Base-by-base conservation (phyloP, 768 basidiomycete genomes). In the Gloeopeniophorella convolvens region DNA sequence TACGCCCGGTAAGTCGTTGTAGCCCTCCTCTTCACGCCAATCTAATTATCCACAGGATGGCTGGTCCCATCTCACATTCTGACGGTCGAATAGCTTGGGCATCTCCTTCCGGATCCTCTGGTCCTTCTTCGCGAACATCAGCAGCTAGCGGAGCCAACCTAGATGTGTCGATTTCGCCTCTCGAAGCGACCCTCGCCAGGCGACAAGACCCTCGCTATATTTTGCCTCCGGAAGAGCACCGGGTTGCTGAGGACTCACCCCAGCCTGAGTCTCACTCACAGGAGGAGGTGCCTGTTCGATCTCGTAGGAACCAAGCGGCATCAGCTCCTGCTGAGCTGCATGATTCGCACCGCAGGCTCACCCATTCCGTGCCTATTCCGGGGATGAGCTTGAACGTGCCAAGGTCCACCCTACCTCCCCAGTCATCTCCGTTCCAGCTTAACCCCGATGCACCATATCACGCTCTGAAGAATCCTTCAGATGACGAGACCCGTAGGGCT, bases 1-100 rank as follows among this genome's bases (percentile, higher is more conserved):
- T 94, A 89, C 63, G 93, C 90, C 10, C 80, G 77, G 82, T 91
- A 66, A 53, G 71, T 68, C 21, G 46, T 48, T 28, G 13, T n/a
- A 36, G 20, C 21, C 18, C 10, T 40, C 18, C 7, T 54, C 13
- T 18, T 21, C 15, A 15, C 6, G 15, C 30, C 12, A 13, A 18
- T 36, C 28, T 55, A 42, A 56, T 18, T 36, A 24, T 10, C 1
- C 23, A 32, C 60, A 88, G 88, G 61, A 91, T 92, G 89, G 66
- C 72, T 8, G 78, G 86, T 5, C 76, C 80, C 8, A 74, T 91
- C 30, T 67, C 71, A 9, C 72, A 66, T 27, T 73, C 74, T 4
- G 75, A 79, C 46, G 68, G 70, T 12, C 66, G 63, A 11, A 68
- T 86, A 4, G 67, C 76, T 8, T 88, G 85, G 85, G 77, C 80